Percentiles rank a stretch among this genome's conserved stretches.
Evolutionary conservation across 2,329 filamentous ascomycete genomes (phyloP).

Genomic region (Cryoendolithus antarcticus): DNA sequence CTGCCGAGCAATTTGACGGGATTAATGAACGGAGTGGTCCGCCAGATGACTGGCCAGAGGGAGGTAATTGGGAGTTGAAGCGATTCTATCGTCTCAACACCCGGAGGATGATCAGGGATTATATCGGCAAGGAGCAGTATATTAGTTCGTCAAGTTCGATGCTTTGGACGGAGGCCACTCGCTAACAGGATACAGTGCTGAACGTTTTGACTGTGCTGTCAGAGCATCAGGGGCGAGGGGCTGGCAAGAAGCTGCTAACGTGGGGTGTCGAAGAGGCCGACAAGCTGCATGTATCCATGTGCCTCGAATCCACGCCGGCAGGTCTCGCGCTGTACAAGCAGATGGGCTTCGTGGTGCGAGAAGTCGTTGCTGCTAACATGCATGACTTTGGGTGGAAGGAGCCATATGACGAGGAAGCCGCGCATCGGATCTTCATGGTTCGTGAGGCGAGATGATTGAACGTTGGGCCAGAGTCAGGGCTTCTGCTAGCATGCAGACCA

Average conservation of each 20-base stretch:
- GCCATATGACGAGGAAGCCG: conserved; percentile 14
- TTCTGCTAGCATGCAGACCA: not conserved
- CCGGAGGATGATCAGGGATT: conserved; percentile 6
- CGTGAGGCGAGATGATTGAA: conserved; percentile 4
- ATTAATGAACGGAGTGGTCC: too few relatives aligned
- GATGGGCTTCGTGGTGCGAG: conserved; percentile 17
- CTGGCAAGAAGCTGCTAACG: conserved; percentile 21
- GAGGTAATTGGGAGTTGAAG: conserved; percentile 14
- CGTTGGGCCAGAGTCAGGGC: not conserved
- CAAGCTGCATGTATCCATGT: conserved; percentile 17
- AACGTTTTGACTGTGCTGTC: conserved; percentile 8
- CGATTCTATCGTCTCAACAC: conserved; percentile 11
- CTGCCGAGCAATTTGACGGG: too few relatives aligned
- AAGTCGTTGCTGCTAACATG: conserved; percentile 16
- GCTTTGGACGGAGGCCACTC: not conserved
- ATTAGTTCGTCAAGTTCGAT: conserved; percentile 8
- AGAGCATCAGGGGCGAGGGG: conserved; percentile 20
- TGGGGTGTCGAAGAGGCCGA: conserved; percentile 28
- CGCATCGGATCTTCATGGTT: conserved; percentile 16
- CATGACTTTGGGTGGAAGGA: conserved; percentile 10
- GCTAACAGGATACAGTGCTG: conserved; percentile 6
- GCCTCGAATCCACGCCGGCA: conserved; percentile 23
- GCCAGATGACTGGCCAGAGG: too few relatives aligned
- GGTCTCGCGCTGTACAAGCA: conserved; percentile 25
- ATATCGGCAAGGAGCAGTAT: conserved; percentile 11